A percentile compares a stretch with the other conserved stretches of the same genome.
phyloP scores from a whole-genome alignment of 495 filamentous ascomycete genomes.

The Pseudomonodictys pantanalensis region DNA sequence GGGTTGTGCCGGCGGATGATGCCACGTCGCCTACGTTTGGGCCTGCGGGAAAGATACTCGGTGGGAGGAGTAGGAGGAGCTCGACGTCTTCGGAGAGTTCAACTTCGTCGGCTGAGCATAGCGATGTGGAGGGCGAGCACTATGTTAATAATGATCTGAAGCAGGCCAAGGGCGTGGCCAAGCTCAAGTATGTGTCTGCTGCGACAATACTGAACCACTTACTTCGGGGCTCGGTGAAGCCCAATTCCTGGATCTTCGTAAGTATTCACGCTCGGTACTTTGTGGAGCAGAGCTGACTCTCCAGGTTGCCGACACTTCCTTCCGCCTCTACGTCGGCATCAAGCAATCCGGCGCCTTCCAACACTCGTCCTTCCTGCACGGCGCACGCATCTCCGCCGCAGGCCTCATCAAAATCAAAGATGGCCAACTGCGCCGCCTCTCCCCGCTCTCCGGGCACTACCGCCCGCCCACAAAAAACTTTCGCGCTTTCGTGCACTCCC shows the following conservation, averaged over 20 bases:
- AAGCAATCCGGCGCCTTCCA: slow-evolving; percentile 87
- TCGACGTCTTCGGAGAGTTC: slow-evolving; percentile 23
- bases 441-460: slow-evolving; percentile 75
- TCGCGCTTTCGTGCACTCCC: slow-evolving; percentile 67
- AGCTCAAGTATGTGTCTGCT: slow-evolving; percentile 64
- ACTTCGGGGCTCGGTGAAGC: slow-evolving; percentile 65
- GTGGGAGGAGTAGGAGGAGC: slow-evolving; percentile 11
- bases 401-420: slow-evolving; percentile 82
- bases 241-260: slow-evolving; percentile 88
- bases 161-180: slow-evolving; percentile 57
- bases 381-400: slow-evolving; percentile 74
- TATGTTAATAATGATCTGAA: slow-evolving; percentile 56
- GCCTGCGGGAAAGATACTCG: slow-evolving; percentile 7
- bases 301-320: slow-evolving; percentile 70
- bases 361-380: slow-evolving; percentile 83
- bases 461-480: slow-evolving; percentile 78
- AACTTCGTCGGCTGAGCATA: slow-evolving; percentile 30
- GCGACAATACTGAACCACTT: slow-evolving; percentile 68
- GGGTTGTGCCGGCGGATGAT: slow-evolving; percentile 70
- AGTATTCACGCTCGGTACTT: slow-evolving; percentile 21
- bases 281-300: neutral
- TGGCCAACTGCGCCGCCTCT: slow-evolving; percentile 63
- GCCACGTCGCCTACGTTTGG: slow-evolving; percentile 24
- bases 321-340: slow-evolving; percentile 85
- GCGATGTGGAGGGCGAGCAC: slow-evolving; percentile 45